Evolutionary conservation across 1,284 basidiomycete species (phyloP), one percentile per base, ranked within the genome.

Genomic region (Boletus sp.): DNA sequence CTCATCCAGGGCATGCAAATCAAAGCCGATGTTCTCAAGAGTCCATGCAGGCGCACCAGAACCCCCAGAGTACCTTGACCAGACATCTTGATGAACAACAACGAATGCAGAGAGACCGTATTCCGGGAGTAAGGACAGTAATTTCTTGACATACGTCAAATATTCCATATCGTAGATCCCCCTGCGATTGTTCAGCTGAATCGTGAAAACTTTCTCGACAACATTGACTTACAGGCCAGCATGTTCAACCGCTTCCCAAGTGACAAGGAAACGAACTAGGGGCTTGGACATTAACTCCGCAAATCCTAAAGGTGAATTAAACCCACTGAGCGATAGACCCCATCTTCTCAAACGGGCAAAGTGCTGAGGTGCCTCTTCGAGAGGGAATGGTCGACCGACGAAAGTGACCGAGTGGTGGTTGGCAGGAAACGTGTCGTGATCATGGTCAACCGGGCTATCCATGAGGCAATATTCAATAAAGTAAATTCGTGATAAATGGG

Each of bases 221-320:
- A 12, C 13, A n/a, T n/a, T n/a, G 16, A 81, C 90, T 60, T 68
- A 92, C 87, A 82, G 90, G 54, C 89, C 94, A 46, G 75, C 79
- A 60, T 98, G 96, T 61, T 97, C 93, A 19, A 99, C 75, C 0
- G 94, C 91, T 64, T 99, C 95, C 96, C 95, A 99, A 1, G 94
- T 96, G 4, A 98, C 80, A 16, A 93, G 82, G 56, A 97, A 87
- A 48, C 91, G 76, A 55, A 93, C 91, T 91, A 54, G 16, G 47
- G 6, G 17, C 2, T 14, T 6, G 5, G 17, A 25, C 4, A n/a
- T 50, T 17, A 54, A 20, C 6, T 25, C 45, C 8, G 52, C 26
- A 46, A 7, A 20, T 16, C 8, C 20, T 13, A 8, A 17, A 20
- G 26, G 19, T 25, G 13, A 7, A 40, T 20, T 22, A 8, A 5